Conservation (phyloP, 805 yeast genomes). For the Ogataea minuta region DNA sequence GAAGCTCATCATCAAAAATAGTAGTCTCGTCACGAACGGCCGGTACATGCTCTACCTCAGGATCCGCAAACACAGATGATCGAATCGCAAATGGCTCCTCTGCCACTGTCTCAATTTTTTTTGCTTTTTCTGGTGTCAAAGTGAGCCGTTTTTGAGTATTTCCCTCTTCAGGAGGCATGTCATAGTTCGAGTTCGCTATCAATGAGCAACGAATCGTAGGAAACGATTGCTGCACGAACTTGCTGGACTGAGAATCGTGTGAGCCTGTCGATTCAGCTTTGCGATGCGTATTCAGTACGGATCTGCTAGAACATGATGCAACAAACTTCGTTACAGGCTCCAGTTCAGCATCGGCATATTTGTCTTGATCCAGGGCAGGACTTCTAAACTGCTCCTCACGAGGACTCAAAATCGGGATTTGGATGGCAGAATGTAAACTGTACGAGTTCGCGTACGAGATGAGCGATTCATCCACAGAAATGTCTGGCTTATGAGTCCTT, state of each 20-base stretch:
- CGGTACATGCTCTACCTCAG: constrained; percentile 20
- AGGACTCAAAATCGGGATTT: constrained; percentile 29
- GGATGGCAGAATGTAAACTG: constrained; percentile 34
- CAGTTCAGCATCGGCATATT: constrained; percentile 33
- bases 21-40: constrained; percentile 14
- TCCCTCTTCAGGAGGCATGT: constrained; percentile 25
- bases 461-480: constrained; percentile 27
- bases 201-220: constrained; percentile 29
- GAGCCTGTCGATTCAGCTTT: constrained; percentile 29
- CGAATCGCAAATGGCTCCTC: constrained; percentile 10
- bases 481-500: constrained; percentile 21
- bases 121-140: constrained; percentile 29
- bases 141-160: constrained; percentile 20
- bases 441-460: constrained; percentile 29
- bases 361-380: constrained; percentile 14
- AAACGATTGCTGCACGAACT: constrained; percentile 18
- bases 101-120: constrained; percentile 1
- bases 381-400: constrained; percentile 19
- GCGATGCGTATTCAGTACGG: constrained; percentile 27
- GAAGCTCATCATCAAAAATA: constrained; percentile 21
- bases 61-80: constrained; percentile 29
- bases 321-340: constrained; percentile 6
- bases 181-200: constrained; percentile 28
- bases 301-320: constrained; percentile 15
- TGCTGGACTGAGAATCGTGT: constrained; percentile 23